Conservation (phyloP, 2,329 filamentous ascomycete species). For the Didymella exigua region DNA sequence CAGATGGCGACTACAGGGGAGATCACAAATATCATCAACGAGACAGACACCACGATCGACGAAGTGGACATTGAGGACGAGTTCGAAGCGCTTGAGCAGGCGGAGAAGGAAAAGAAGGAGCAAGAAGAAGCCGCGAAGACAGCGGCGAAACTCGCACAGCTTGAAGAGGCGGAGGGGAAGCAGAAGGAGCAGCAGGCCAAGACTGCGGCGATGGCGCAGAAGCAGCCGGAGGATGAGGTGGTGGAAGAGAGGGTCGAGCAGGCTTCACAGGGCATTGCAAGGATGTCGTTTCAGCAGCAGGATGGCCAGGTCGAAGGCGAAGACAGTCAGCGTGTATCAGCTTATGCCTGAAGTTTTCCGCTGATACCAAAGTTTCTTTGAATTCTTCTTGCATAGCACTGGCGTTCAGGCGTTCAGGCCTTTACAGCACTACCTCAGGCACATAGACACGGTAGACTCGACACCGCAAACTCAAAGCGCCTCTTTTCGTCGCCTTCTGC, state of each 20-base stretch:
- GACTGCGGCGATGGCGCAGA: slow-evolving; percentile 38
- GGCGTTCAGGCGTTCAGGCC: slow-evolving; percentile 20
- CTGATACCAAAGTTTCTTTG: neutral
- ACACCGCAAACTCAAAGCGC: neutral
- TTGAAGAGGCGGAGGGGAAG: slow-evolving; percentile 44
- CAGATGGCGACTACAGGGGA: slow-evolving; percentile 79
- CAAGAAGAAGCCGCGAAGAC: slow-evolving; percentile 63
- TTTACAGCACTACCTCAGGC: neutral
- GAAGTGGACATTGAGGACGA: slow-evolving; percentile 88
- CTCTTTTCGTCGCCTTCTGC: neutral
- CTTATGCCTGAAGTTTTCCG: slow-evolving; percentile 20
- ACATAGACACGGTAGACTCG: neutral
- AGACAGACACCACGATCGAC: slow-evolving; percentile 63
- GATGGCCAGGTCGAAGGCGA: slow-evolving; percentile 46
- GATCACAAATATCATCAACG: slow-evolving; percentile 75
- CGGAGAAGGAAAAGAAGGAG: slow-evolving; percentile 79
- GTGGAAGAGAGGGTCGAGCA: slow-evolving; percentile 23
- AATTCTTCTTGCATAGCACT: slow-evolving; percentile 25
- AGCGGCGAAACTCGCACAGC: slow-evolving; percentile 52
- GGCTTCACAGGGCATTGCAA: slow-evolving; percentile 25
- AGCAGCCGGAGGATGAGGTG: slow-evolving; percentile 58
- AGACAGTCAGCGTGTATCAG: slow-evolving; percentile 19
- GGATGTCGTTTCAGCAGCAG: slow-evolving; percentile 27
- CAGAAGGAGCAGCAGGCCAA: slow-evolving; percentile 48
- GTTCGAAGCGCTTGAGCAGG: slow-evolving; percentile 73